Percentiles rank a stretch among this genome's conserved stretches.
phyloP scores from a whole-genome alignment of 768 basidiomycete species.

The Coprinopsis strossmayeri region DNA sequence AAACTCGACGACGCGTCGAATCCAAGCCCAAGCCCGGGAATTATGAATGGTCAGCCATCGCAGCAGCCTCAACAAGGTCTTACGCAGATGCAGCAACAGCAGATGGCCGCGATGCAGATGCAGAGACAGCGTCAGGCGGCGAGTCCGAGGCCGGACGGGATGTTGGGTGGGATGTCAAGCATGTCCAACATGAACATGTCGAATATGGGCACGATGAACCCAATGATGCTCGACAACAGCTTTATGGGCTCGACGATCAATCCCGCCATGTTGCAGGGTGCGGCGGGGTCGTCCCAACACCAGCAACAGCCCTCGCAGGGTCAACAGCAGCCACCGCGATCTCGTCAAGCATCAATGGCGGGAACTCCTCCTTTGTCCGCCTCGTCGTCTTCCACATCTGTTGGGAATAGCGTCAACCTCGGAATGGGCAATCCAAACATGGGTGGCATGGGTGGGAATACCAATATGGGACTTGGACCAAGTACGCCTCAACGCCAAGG shows the following conservation, averaged over 20 bases:
- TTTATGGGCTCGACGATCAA: constrained; percentile 9
- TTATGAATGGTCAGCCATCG: constrained; percentile 10
- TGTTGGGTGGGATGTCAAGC: constrained; percentile 6
- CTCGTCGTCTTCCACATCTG: constrained; percentile 9
- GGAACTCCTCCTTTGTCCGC: neutral
- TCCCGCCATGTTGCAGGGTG: constrained; percentile 6
- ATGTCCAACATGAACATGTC: constrained; percentile 3
- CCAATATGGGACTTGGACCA: constrained; percentile 13
- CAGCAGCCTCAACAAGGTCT: constrained; percentile 15
- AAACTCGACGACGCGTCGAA: constrained; percentile 3
- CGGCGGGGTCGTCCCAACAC: constrained; percentile 3
- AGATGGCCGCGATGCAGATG: constrained; percentile 4
- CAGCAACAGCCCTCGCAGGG: neutral
- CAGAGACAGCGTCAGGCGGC: constrained; percentile 1
- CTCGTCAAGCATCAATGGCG: neutral
- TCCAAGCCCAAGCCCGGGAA: neutral
- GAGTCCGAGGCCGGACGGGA: constrained; percentile 8
- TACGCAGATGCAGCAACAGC: constrained; percentile 12
- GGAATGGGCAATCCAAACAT: too few relatives aligned
- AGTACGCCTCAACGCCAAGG: constrained; percentile 9
- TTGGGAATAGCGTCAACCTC: too few relatives aligned
- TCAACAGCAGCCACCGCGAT: neutral
- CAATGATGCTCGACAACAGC: constrained; percentile 8
- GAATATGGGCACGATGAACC: constrained; percentile 3
- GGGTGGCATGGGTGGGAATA: constrained; percentile 1